Conservation (phyloP, 768 basidiomycete species). For the Cystofilobasidium macerans region DNA sequence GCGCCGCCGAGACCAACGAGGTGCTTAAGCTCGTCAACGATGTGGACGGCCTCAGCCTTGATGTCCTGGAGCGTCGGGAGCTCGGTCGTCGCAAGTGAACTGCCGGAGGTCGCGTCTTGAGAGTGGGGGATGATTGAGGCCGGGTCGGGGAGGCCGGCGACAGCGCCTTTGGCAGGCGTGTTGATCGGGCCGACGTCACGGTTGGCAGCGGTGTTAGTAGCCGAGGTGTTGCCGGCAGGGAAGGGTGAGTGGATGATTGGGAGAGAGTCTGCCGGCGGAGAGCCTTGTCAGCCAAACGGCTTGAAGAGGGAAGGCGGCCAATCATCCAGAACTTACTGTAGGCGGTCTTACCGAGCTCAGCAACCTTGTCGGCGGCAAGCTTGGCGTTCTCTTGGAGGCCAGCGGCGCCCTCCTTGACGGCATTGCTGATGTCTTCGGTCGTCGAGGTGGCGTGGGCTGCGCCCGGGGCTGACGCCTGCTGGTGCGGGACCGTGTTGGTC, state of each 20-base stretch:
- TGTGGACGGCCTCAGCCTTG: slow-evolving; percentile 2
- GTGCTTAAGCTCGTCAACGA: background rate
- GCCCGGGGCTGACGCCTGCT: background rate
- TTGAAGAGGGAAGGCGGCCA: background rate
- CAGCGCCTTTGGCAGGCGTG: too few species aligned
- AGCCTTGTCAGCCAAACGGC: background rate
- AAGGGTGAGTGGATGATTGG: too few species aligned
- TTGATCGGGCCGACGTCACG: too few species aligned
- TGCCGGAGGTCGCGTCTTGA: background rate
- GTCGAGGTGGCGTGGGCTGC: background rate
- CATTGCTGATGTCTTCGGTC: background rate
- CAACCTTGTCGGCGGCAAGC: background rate
- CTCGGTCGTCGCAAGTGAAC: slow-evolving; percentile 4
- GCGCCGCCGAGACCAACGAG: background rate
- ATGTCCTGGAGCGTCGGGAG: slow-evolving; percentile 8
- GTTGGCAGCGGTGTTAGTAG: too few species aligned
- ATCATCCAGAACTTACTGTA: background rate
- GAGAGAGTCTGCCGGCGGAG: too few species aligned
- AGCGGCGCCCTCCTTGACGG: background rate
- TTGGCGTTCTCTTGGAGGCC: background rate
- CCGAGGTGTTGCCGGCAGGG: too few species aligned
- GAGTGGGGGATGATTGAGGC: background rate
- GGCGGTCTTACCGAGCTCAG: background rate
- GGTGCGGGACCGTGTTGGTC: slow-evolving; percentile 22
- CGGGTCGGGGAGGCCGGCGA: too few species aligned